Percentiles rank a stretch among this genome's conserved stretches.
These are phyloP conservation scores for Pythium scleroteichum DNA, from an alignment of 352 stramenopile genomes.

Conservation along the genomic window DNA sequence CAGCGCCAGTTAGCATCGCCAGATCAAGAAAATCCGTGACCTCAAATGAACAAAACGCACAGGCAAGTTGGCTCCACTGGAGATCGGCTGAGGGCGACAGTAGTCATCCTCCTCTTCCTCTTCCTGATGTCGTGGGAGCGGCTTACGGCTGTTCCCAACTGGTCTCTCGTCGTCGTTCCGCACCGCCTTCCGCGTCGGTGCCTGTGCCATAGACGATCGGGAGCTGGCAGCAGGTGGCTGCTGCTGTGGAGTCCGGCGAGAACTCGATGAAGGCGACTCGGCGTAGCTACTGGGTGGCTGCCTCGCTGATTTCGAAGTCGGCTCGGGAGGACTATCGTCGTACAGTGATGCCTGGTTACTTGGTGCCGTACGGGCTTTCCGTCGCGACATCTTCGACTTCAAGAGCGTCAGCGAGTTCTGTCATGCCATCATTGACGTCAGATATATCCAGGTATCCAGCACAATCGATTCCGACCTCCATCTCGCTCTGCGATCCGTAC, in stretches of 20 bases:
- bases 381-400: conserved; percentile 81
- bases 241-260: conserved; percentile 4
- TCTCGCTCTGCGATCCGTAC: conserved; percentile 37
- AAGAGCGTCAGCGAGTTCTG: conserved; percentile 74
- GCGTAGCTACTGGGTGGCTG: conserved; percentile 18
- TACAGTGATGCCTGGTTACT: conserved; percentile 74
- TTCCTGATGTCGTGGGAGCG: conserved; percentile 30
- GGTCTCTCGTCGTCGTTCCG: conserved; percentile 22
- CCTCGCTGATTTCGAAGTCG: conserved; percentile 27
- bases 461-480: conserved; percentile 39
- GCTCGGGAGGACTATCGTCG: conserved; percentile 48
- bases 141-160: conserved; percentile 13
- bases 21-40: background rate
- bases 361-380: conserved; percentile 67
- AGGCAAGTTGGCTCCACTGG: conserved; percentile 35
- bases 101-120: conserved; percentile 35
- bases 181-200: conserved; percentile 3
- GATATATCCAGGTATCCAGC: too few species aligned
- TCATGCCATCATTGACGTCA: background rate
- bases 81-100: conserved; percentile 38
- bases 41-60: conserved; percentile 2
- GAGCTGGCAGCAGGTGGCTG: background rate
- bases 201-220: conserved; percentile 5
- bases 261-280: background rate
- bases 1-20: background rate